Conservation (phyloP, 768 basidiomycete genomes). For the Pleurotus tuoliensis region DNA sequence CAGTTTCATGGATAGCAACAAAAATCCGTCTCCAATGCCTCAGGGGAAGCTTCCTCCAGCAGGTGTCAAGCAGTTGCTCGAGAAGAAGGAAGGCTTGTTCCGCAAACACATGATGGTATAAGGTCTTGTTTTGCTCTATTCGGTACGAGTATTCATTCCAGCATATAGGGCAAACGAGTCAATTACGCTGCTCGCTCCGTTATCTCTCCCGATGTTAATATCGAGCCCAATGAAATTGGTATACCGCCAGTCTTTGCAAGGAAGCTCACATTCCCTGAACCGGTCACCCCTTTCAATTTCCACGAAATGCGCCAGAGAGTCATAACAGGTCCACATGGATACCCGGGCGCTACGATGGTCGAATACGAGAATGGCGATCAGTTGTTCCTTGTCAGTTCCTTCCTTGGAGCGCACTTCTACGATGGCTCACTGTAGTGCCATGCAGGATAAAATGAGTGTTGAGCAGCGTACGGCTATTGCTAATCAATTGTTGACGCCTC, state of each 20-base stretch:
- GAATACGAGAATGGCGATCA: slow-evolving; percentile 93
- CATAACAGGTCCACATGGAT: slow-evolving; percentile 81
- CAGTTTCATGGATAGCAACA: slow-evolving; percentile 94
- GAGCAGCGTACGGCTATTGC: slow-evolving; percentile 95
- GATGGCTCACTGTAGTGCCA: slow-evolving; percentile 3
- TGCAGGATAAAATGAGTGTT: slow-evolving; percentile 75
- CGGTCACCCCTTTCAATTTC: slow-evolving; percentile 89
- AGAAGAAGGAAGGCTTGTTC: slow-evolving; percentile 99
- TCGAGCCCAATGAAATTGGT: slow-evolving; percentile 98
- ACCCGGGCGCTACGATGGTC: slow-evolving; percentile 93
- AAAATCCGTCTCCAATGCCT: slow-evolving; percentile 83
- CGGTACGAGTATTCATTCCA: not conserved
- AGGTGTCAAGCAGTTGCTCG: slow-evolving; percentile 93
- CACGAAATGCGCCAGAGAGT: slow-evolving; percentile 85
- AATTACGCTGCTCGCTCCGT: slow-evolving; percentile 99
- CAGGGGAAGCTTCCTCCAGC: slow-evolving; percentile 88
- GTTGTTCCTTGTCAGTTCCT: slow-evolving; percentile 64
- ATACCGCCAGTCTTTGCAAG: slow-evolving; percentile 96
- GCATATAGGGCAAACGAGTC: slow-evolving; percentile 89
- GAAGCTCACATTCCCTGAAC: slow-evolving; percentile 96
- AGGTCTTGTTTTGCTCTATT: not conserved
- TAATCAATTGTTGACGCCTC: slow-evolving; percentile 90
- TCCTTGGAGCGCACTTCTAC: not conserved
- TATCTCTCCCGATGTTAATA: slow-evolving; percentile 98
- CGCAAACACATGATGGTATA: slow-evolving; percentile 98